These are phyloP conservation scores for Hymenoscyphus linearis DNA, from an alignment of 2,329 filamentous ascomycete genomes.

Conservation along the genomic window DNA sequence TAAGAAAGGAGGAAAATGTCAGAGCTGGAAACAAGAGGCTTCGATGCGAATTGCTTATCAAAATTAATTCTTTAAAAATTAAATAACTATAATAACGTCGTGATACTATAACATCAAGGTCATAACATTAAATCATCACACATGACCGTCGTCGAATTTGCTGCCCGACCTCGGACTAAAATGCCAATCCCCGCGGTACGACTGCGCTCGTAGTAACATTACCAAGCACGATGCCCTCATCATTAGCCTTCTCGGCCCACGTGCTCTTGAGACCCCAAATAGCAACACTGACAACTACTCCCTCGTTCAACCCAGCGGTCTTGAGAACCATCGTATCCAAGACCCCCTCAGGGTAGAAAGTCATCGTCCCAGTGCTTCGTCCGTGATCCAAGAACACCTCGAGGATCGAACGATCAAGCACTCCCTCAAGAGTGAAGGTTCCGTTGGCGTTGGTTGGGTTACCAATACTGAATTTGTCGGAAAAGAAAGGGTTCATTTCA, in stretches of 20 bases:
- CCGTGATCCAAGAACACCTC: slow-evolving; percentile 52
- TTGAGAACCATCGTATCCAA: slow-evolving; percentile 30
- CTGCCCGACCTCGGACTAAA: too few relatives aligned
- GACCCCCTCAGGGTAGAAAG: slow-evolving; percentile 43
- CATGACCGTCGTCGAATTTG: neutral
- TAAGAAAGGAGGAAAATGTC: too few relatives aligned
- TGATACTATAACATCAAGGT: too few relatives aligned
- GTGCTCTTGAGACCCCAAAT: slow-evolving; percentile 36
- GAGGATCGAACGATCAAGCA: slow-evolving; percentile 49
- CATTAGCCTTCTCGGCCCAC: slow-evolving; percentile 27
- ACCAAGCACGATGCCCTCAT: slow-evolving; percentile 22
- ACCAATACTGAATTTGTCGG: slow-evolving; percentile 42
- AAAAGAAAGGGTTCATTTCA: slow-evolving; percentile 47
- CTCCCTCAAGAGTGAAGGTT: slow-evolving; percentile 37
- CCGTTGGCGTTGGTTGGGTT: slow-evolving; percentile 21
- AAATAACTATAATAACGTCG: neutral
- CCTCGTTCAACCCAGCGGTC: slow-evolving; percentile 25
- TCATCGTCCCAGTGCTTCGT: slow-evolving; percentile 42
- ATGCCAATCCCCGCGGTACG: neutral
- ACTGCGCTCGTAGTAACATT: slow-evolving; percentile 17
- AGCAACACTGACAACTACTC: slow-evolving; percentile 24
- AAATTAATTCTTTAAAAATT: neutral
- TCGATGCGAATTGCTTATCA: neutral
- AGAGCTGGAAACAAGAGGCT: neutral
- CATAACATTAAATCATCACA: neutral